Evolutionary conservation across 2,329 filamentous ascomycete species (phyloP), one percentile per base, ranked within the genome.

Genomic region (Fusarium sp.): DNA sequence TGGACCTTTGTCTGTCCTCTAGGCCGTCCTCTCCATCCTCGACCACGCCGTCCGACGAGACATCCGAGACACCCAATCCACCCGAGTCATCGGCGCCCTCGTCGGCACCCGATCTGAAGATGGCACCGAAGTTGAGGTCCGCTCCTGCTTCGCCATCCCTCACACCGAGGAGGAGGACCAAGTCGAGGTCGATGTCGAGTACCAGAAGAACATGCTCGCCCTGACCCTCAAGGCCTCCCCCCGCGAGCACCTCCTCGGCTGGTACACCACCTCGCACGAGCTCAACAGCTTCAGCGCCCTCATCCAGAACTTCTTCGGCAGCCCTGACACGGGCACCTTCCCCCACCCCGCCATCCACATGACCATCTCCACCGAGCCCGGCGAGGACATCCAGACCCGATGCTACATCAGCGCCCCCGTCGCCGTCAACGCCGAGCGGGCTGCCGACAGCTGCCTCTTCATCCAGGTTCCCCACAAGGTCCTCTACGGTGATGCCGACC

Each of bases 171-270:
- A 96, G 78, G 94, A 95, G 83, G 97, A 99, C 85, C 97, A 99
- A 86, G 97, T 99, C 80, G 97, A 99, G 86, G 97, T 99, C 75
- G 97, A 99, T 83, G 97, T 99, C 90, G 97, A 99, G 86, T 99
- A 98, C 86, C 97, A 99, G 87, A 98, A 98, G 91, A 95, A 96
- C 85, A 99, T 99, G 97, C 92, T 98, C 68, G 93, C 94, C 69
- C 88, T 99, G 79, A 96, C 98, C 83, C 91, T 98, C 78, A 96
- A 96, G 86, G 96, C 95, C 67, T 94, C 95, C 84, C 97, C 97
- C 60, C 94, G 95, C 85, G 97, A 99, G 86, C 91, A 95, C 64
- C 91, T 99, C 68, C 93, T 99, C 72, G 97, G 97, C 81, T 99
- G 97, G 97, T 99, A 99, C 87, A 97, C 97, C 74, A 99, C 97